A percentile compares a stretch with the other conserved stretches of the same genome.
Evolutionary conservation across 805 yeast genomes (phyloP).

Genomic region (Teunomyces panamensis): DNA sequence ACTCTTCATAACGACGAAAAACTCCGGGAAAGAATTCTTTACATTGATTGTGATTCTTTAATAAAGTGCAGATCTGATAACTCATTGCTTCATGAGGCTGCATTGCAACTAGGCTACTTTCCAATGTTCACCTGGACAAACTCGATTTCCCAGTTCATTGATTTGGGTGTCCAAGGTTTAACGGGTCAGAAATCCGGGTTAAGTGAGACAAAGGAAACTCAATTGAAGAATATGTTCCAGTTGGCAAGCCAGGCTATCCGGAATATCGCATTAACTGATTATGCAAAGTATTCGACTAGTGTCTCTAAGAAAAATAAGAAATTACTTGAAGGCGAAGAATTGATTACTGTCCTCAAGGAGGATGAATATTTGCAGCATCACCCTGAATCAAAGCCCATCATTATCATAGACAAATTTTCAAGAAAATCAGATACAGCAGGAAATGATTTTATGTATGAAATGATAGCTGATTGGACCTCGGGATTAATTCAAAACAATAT

Average conservation of each 20-base stretch:
- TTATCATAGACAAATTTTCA: constrained; percentile 74
- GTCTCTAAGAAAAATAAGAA: constrained; percentile 17
- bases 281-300: constrained; percentile 23
- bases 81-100: constrained; percentile 61
- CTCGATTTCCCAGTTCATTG: constrained; percentile 71
- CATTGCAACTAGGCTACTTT: constrained; percentile 81
- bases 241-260: constrained; percentile 73
- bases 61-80: constrained; percentile 73
- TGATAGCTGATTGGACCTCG: constrained; percentile 87
- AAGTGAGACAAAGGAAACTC: constrained; percentile 78
- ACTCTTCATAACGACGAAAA: constrained; percentile 54
- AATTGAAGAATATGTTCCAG: constrained; percentile 74
- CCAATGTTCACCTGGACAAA: constrained; percentile 95
- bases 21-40: constrained; percentile 47
- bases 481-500: constrained; percentile 67
- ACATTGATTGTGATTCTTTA: constrained; percentile 76
- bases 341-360: constrained; percentile 49
- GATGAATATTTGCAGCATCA: constrained; percentile 82
- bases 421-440: constrained; percentile 46
- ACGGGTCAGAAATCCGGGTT: constrained; percentile 94
- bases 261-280: constrained; percentile 45
- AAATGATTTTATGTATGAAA: constrained; percentile 65
- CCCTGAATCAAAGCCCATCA: constrained; percentile 81
- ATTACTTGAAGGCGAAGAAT: constrained; percentile 21
- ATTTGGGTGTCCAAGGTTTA: constrained; percentile 81